phyloP scores from a whole-genome alignment of 2,329 filamentous ascomycete genomes.

The Beauveria pseudobassiana region DNA sequence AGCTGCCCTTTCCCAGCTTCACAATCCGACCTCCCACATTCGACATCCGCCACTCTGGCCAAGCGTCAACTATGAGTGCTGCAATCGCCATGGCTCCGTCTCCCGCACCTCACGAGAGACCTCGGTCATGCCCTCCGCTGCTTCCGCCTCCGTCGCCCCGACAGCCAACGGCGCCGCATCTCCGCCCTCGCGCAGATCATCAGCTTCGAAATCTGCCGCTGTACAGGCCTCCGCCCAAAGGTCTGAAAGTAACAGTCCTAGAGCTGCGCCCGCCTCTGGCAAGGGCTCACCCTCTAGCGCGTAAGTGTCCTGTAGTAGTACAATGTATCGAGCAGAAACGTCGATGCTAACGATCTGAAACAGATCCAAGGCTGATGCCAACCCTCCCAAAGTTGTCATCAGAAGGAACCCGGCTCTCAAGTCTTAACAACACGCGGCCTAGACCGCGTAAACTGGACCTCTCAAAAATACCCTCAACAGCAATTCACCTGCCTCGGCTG shows the following conservation, averaged over 20 bases:
- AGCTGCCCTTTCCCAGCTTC: neutral
- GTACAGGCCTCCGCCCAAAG: conserved; percentile 39
- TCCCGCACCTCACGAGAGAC: conserved; percentile 58
- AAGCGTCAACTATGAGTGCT: conserved; percentile 50
- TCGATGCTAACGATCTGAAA: neutral
- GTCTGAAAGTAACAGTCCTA: conserved; percentile 49
- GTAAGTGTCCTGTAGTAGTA: conserved; percentile 36
- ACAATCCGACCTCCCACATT: neutral
- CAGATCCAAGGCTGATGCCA: conserved; percentile 44
- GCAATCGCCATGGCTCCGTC: conserved; percentile 62
- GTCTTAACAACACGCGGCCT: conserved; percentile 64
- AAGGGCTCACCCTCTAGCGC: conserved; percentile 53
- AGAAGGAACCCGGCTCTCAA: conserved; percentile 90
- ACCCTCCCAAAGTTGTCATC: conserved; percentile 73
- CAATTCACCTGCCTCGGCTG: conserved; percentile 51
- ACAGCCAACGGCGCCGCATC: conserved; percentile 31
- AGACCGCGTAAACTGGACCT: conserved; percentile 72
- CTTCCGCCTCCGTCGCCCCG: conserved; percentile 26
- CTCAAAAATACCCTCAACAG: conserved; percentile 49
- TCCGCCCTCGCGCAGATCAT: conserved; percentile 34
- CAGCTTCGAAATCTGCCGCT: conserved; percentile 25
- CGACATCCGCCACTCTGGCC: neutral
- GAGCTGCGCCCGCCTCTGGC: conserved; percentile 26
- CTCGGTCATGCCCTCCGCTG: conserved; percentile 44
- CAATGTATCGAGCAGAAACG: conserved; percentile 1